These are phyloP conservation scores for Megacollybia marginata DNA, from an alignment of 768 basidiomycete species.

Conservation along the genomic window DNA sequence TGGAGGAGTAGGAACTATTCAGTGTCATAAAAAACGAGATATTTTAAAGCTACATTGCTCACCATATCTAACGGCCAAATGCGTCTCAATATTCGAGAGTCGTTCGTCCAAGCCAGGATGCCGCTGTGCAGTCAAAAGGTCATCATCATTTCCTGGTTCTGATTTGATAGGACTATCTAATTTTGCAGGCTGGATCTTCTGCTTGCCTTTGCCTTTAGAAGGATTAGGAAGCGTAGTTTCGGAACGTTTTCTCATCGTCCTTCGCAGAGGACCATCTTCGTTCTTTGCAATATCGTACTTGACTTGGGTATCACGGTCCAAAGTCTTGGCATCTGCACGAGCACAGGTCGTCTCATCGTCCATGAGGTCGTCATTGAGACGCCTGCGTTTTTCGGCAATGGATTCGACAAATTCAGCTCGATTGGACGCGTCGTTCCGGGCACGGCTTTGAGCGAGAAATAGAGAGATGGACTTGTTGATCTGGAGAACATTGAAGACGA, in stretches of 20 bases:
- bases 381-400: constrained; percentile 45
- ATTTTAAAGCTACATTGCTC: constrained; percentile 5
- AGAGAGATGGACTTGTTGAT: constrained; percentile 64
- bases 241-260: constrained; percentile 37
- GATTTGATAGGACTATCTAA: not conserved
- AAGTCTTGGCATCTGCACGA: constrained; percentile 60
- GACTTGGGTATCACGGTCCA: constrained; percentile 74
- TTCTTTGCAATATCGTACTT: constrained; percentile 87
- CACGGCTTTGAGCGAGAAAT: constrained; percentile 64
- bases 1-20: constrained; percentile 63
- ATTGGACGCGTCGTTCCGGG: constrained; percentile 72
- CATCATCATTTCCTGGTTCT: not conserved
- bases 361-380: constrained; percentile 23
- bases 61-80: constrained; percentile 74
- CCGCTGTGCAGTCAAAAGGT: constrained; percentile 27
- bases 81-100: constrained; percentile 58
- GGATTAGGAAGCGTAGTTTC: constrained; percentile 1
- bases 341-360: constrained; percentile 49
- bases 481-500: constrained; percentile 24
- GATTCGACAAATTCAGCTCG: constrained; percentile 65
- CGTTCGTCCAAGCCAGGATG: constrained; percentile 62
- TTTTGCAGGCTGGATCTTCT: constrained; percentile 5
- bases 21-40: not conserved
- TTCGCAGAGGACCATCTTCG: constrained; percentile 65
- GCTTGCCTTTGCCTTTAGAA: constrained; percentile 7